These are phyloP conservation scores for Azolla pinnata DNA, from an alignment of 75 land plant genomes.

Conservation along the genomic window DNA sequence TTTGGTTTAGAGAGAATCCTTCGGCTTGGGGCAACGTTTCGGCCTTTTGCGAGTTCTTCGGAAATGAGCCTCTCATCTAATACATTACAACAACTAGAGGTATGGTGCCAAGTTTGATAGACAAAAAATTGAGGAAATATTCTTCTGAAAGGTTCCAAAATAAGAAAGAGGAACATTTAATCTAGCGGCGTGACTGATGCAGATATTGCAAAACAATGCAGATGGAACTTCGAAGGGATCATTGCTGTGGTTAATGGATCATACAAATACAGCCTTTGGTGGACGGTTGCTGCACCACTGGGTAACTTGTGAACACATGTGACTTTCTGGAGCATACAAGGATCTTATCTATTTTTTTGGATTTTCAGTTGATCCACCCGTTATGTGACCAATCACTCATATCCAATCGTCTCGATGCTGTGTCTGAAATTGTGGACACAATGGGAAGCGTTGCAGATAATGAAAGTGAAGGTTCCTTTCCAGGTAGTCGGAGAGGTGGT, in stretches of 20 bases:
- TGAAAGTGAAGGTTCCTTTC: slow-evolving; percentile 18
- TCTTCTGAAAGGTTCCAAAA: too few relatives aligned
- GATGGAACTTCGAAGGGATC: slow-evolving; percentile 76
- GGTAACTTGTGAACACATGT: too few relatives aligned
- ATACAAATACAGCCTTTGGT: slow-evolving; percentile 84
- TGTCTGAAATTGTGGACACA: slow-evolving; percentile 74
- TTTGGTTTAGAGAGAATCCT: slow-evolving; percentile 79
- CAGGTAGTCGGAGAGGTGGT: slow-evolving; percentile 32
- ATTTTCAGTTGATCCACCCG: slow-evolving; percentile 84
- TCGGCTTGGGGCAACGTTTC: slow-evolving; percentile 58
- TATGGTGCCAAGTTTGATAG: slow-evolving; percentile 18
- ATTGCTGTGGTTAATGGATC: slow-evolving; percentile 62
- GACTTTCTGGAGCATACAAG: too few relatives aligned
- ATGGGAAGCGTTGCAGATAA: slow-evolving; percentile 36
- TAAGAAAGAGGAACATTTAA: too few relatives aligned
- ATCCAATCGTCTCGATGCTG: slow-evolving; percentile 82
- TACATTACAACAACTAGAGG: slow-evolving; percentile 88
- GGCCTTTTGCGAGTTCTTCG: slow-evolving; percentile 52
- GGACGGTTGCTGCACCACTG: slow-evolving; percentile 79
- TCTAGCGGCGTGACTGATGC: too few relatives aligned
- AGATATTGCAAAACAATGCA: slow-evolving; percentile 68
- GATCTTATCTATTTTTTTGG: background rate
- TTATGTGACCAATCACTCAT: slow-evolving; percentile 62
- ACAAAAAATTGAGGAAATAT: too few relatives aligned
- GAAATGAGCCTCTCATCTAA: slow-evolving; percentile 88